A percentile compares a stretch with the other conserved stretches of the same genome.
phyloP scores from a whole-genome alignment of 768 basidiomycete species.

The Clathrus columnatus region DNA sequence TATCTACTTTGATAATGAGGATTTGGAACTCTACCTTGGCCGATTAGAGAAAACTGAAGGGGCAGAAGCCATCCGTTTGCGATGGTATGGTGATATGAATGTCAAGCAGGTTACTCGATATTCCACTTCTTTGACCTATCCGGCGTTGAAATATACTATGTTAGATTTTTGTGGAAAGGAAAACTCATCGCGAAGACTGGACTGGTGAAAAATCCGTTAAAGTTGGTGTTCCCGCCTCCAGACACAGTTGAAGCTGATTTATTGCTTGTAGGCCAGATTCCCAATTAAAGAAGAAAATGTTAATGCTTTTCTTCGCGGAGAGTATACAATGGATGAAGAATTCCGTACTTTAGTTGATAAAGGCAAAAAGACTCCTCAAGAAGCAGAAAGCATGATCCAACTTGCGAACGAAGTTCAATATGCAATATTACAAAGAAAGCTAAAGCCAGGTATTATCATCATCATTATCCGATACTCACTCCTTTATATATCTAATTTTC shows the following conservation, averaged over 20 bases:
- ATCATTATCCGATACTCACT: not conserved
- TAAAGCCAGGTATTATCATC: slow-evolving; percentile 62
- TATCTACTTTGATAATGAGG: slow-evolving; percentile 94
- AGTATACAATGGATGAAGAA: slow-evolving; percentile 89
- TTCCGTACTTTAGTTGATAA: slow-evolving; percentile 79
- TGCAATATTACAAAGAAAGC: slow-evolving; percentile 67
- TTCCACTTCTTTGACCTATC: not conserved
- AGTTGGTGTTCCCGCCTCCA: slow-evolving; percentile 45
- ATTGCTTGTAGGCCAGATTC: slow-evolving; percentile 50
- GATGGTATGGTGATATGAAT: slow-evolving; percentile 92
- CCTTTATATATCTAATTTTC: not conserved
- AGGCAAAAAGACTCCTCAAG: slow-evolving; percentile 87
- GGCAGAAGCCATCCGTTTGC: slow-evolving; percentile 89
- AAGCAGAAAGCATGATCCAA: slow-evolving; percentile 91
- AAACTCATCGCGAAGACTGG: slow-evolving; percentile 97
- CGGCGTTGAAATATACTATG: not conserved
- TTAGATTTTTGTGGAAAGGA: slow-evolving; percentile 81
- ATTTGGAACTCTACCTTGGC: slow-evolving; percentile 92
- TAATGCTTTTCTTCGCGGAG: slow-evolving; percentile 82
- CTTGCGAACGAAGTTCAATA: slow-evolving; percentile 98
- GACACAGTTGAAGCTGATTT: slow-evolving; percentile 28
- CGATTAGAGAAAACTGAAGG: slow-evolving; percentile 98
- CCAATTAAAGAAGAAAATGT: slow-evolving; percentile 90
- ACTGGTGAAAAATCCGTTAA: slow-evolving; percentile 99
- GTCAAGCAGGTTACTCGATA: slow-evolving; percentile 53